A percentile compares a stretch with the other conserved stretches of the same genome.
Evolutionary conservation across 768 basidiomycete genomes (phyloP).

Genomic region (Tremella mesenterica): DNA sequence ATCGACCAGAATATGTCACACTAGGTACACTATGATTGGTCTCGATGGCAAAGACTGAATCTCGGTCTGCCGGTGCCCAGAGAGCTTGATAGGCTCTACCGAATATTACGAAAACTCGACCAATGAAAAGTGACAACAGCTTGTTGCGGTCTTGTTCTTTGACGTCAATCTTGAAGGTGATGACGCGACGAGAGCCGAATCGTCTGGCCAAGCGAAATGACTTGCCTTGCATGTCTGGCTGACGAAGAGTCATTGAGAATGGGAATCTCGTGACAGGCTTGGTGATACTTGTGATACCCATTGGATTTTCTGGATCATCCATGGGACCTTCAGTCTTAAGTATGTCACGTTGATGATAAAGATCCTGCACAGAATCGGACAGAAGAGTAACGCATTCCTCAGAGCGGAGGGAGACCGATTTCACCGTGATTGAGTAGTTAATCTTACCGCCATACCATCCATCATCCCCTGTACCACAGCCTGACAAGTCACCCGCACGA

Average conservation of each 20-base stretch:
- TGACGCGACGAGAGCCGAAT: constrained; percentile 26
- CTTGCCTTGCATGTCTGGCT: constrained; percentile 24
- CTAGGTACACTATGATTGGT: constrained; percentile 6
- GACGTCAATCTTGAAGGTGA: constrained; percentile 14
- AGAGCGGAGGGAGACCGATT: neutral
- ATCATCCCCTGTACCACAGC: constrained; percentile 8
- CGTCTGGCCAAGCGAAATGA: constrained; percentile 27
- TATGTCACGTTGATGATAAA: neutral
- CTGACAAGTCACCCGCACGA: constrained; percentile 4
- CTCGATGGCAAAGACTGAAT: constrained; percentile 20
- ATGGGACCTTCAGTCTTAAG: neutral
- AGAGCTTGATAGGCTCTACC: constrained; percentile 26
- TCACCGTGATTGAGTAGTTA: constrained; percentile 12
- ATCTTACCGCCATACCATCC: constrained; percentile 31
- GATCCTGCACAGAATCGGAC: neutral
- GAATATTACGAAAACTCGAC: constrained; percentile 21
- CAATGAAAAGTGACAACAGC: constrained; percentile 15
- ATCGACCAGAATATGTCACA: neutral
- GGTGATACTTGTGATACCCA: neutral
- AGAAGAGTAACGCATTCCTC: neutral
- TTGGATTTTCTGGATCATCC: neutral
- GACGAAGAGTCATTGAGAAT: neutral
- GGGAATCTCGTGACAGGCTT: neutral
- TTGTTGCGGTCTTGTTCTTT: neutral
- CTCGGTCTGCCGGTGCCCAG: constrained; percentile 20